Conservation (phyloP, 495 filamentous ascomycete species). For the Letharia columbiana region DNA sequence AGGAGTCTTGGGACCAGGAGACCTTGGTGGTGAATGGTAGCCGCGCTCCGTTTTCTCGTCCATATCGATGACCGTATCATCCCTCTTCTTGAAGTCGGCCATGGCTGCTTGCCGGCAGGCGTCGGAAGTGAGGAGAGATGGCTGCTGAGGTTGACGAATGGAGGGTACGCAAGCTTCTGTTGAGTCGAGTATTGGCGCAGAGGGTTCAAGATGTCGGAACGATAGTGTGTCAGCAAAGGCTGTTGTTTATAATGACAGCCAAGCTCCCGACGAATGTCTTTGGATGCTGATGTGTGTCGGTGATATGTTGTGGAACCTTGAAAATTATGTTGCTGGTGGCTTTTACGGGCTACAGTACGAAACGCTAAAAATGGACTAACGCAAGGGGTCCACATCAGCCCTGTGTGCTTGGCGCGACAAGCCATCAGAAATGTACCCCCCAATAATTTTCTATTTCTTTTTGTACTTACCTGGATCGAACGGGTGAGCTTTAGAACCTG, state of each 20-base stretch:
- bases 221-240: background rate
- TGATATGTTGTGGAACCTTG: background rate
- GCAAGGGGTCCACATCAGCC: background rate
- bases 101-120: constrained; percentile 34
- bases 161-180: constrained; percentile 6
- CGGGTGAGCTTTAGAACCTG: too few relatives aligned
- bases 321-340: background rate
- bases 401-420: background rate
- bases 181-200: background rate
- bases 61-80: constrained; percentile 70
- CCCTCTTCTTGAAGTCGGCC: constrained; percentile 78
- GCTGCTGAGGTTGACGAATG: background rate
- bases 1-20: constrained; percentile 33
- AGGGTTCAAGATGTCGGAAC: background rate
- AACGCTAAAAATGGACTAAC: background rate
- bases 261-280: background rate
- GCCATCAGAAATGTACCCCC: too few relatives aligned
- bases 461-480: too few relatives aligned
- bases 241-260: background rate
- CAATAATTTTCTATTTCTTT: too few relatives aligned
- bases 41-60: constrained; percentile 48
- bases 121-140: constrained; percentile 4
- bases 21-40: constrained; percentile 38
- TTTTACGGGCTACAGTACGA: background rate
- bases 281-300: background rate